Evolutionary conservation across 202 grass and related monocot genomes (phyloP).

Genomic region (Brachypodium distachyon): DNA sequence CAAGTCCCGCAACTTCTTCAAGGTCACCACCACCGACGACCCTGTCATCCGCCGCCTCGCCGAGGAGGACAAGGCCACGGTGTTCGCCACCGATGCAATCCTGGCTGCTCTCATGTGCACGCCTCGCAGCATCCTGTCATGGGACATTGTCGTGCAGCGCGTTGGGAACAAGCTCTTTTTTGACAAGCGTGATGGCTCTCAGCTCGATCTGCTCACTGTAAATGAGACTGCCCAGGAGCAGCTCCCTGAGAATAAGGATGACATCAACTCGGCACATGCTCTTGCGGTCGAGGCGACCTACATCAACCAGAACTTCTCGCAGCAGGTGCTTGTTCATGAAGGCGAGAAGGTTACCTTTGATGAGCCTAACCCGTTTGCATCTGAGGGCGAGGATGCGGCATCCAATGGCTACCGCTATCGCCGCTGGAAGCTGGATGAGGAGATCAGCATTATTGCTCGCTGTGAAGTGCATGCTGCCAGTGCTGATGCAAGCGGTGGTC

Average conservation of each 20-base stretch:
- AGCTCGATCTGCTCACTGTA: slow-evolving; percentile 79
- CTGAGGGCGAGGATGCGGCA: slow-evolving; percentile 65
- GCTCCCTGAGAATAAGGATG: slow-evolving; percentile 82
- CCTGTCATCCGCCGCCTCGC: slow-evolving; percentile 89
- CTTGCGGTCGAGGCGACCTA: slow-evolving; percentile 84
- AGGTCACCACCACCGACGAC: slow-evolving; percentile 88
- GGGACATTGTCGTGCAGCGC: slow-evolving; percentile 89
- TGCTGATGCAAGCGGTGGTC: slow-evolving; percentile 51
- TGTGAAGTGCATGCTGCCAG: slow-evolving; percentile 65
- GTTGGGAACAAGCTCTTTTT: slow-evolving; percentile 95
- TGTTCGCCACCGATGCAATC: slow-evolving; percentile 85
- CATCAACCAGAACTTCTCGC: slow-evolving; percentile 99
- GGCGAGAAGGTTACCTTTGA: slow-evolving; percentile 87
- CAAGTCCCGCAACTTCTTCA: slow-evolving; percentile 79
- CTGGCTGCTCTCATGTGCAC: slow-evolving; percentile 81
- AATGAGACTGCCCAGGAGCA: slow-evolving; percentile 89
- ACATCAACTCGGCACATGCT: slow-evolving; percentile 74
- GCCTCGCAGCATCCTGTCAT: slow-evolving; percentile 61
- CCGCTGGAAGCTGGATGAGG: slow-evolving; percentile 80
- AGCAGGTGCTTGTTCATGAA: slow-evolving; percentile 81
- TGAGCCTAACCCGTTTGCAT: slow-evolving; percentile 85
- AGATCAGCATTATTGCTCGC: slow-evolving; percentile 66
- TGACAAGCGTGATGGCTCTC: slow-evolving; percentile 87
- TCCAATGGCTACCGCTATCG: slow-evolving; percentile 84
- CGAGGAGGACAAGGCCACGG: slow-evolving; percentile 74